These are phyloP conservation scores for Salix arbutifolia DNA, from an alignment of 345 rosid species.

Conservation along the genomic window DNA sequence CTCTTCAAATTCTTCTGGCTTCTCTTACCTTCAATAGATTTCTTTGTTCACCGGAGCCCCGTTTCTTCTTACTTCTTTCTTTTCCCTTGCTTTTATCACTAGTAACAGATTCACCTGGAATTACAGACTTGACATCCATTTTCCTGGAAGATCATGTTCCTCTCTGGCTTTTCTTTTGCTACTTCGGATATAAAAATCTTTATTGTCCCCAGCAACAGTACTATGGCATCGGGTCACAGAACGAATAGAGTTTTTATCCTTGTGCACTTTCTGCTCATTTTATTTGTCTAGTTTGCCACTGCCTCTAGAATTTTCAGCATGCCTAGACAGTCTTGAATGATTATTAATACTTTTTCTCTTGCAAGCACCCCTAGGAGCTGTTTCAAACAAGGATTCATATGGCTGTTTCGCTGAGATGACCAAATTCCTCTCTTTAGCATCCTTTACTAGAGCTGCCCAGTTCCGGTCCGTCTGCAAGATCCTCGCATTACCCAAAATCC, in stretches of 20 bases:
- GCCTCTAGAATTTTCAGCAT: too few relatives aligned
- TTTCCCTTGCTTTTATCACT: constrained; percentile 24
- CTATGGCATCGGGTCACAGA: constrained; percentile 1
- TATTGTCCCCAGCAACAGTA: constrained; percentile 22
- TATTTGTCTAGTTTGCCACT: too few relatives aligned
- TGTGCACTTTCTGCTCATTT: constrained; percentile 24
- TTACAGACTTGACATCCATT: constrained; percentile 21
- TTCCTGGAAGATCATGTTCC: constrained; percentile 13
- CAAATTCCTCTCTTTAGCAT: constrained; percentile 75
- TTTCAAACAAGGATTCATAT: constrained; percentile 42
- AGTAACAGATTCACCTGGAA: constrained; percentile 13
- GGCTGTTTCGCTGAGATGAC: constrained; percentile 58
- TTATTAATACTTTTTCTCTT: too few relatives aligned
- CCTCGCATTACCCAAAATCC: constrained; percentile 84
- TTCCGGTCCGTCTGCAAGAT: constrained; percentile 62
- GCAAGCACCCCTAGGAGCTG: constrained; percentile 17
- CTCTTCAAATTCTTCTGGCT: constrained; percentile 27
- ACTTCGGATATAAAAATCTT: constrained; percentile 16
- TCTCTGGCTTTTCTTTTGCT: constrained; percentile 35
- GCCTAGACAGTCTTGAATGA: too few relatives aligned
- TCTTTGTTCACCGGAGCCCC: too few relatives aligned
- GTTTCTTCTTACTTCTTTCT: constrained; percentile 24
- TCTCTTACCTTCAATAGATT: constrained; percentile 31
- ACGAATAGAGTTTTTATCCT: constrained; percentile 17
- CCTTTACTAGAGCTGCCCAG: constrained; percentile 88